Evolutionary conservation across 2,329 filamentous ascomycete genomes (phyloP).

Genomic region (Lomentospora prolificans): DNA sequence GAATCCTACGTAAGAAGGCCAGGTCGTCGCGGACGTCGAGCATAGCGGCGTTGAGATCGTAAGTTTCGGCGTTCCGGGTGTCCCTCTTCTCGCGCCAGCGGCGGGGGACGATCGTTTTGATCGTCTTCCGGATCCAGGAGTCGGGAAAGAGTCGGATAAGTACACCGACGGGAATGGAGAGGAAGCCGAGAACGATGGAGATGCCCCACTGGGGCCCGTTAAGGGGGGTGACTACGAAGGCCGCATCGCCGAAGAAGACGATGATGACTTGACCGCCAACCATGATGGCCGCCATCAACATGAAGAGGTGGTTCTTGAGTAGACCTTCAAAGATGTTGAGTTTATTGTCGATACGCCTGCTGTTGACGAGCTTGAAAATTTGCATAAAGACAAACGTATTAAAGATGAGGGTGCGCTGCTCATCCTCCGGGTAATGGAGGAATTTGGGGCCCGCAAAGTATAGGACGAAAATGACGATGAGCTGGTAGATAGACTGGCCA

Average conservation of each 20-base stretch:
- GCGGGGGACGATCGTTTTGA: not conserved
- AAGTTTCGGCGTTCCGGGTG: slow-evolving; percentile 21
- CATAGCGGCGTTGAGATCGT: slow-evolving; percentile 29
- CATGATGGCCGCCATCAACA: slow-evolving; percentile 60
- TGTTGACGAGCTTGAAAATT: slow-evolving; percentile 69
- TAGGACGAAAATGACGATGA: slow-evolving; percentile 60
- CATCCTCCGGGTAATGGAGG: slow-evolving; percentile 36
- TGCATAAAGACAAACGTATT: slow-evolving; percentile 84
- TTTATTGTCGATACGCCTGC: slow-evolving; percentile 63
- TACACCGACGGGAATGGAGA: slow-evolving; percentile 58
- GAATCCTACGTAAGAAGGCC: slow-evolving; percentile 49
- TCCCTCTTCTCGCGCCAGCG: not conserved
- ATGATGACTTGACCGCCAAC: slow-evolving; percentile 63
- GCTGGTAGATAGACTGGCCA: slow-evolving; percentile 68
- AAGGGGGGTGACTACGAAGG: slow-evolving; percentile 44
- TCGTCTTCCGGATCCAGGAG: slow-evolving; percentile 14
- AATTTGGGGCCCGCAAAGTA: slow-evolving; percentile 45
- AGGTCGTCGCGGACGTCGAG: slow-evolving; percentile 52
- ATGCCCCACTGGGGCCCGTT: slow-evolving; percentile 58
- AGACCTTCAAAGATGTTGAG: slow-evolving; percentile 69
- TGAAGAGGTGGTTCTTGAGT: slow-evolving; percentile 59
- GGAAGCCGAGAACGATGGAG: slow-evolving; percentile 54
- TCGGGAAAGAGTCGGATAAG: slow-evolving; percentile 43
- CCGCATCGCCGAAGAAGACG: slow-evolving; percentile 57
- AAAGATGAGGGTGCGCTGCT: slow-evolving; percentile 60